Evolutionary conservation across 139 green algal species (phyloP).

Genomic region (Chlorella sp.): DNA sequence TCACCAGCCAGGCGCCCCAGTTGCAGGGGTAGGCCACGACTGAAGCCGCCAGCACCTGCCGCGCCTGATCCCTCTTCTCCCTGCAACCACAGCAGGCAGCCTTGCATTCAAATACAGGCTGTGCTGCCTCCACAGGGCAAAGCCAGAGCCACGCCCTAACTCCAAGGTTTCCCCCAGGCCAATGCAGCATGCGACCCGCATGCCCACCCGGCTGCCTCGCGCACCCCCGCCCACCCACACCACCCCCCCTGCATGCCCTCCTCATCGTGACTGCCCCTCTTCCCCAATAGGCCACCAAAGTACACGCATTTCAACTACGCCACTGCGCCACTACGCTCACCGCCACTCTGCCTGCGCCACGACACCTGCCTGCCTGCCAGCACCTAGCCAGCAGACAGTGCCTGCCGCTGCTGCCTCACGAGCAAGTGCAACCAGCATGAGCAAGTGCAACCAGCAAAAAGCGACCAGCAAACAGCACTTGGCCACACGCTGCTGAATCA

Average conservation of each 20-base stretch:
- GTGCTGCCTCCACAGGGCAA: background rate
- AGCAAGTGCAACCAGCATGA: background rate
- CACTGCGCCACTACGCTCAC: too few species aligned
- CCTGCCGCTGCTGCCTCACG: too few species aligned
- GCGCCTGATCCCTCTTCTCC: conserved; percentile 54
- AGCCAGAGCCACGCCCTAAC: background rate
- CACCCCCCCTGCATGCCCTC: too few species aligned
- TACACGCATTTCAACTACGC: too few species aligned
- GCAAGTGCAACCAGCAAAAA: background rate
- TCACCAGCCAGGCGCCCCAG: conserved; percentile 92
- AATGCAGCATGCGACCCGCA: background rate
- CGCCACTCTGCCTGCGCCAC: too few species aligned
- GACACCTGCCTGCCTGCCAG: too few species aligned
- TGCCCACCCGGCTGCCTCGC: background rate
- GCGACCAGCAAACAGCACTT: too few species aligned
- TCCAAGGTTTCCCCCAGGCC: background rate
- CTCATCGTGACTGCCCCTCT: too few species aligned
- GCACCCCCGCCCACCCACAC: too few species aligned
- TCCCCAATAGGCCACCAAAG: too few species aligned
- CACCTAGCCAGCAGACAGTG: too few species aligned
- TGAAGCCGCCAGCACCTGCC: conserved; percentile 53
- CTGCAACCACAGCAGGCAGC: background rate
- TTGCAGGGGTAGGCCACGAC: conserved; percentile 86
- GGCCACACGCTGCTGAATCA: too few species aligned
- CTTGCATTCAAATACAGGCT: background rate